Evolutionary conservation across 768 basidiomycete species (phyloP).

Genomic region (Boletus fagicola): DNA sequence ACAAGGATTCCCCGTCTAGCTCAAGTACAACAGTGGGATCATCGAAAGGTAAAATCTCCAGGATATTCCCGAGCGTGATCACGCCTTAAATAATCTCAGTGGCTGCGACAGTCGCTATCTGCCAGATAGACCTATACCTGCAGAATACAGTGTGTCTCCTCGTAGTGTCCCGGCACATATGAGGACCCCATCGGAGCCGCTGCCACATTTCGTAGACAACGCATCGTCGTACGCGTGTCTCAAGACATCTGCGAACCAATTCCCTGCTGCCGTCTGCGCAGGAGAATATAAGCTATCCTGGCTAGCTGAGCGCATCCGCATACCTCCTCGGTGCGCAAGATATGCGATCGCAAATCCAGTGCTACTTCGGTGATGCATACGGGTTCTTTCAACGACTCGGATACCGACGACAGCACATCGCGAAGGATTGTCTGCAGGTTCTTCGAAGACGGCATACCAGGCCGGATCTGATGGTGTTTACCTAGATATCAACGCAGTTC

Average conservation of each 20-base stretch:
- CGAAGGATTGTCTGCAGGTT: slow-evolving; percentile 57
- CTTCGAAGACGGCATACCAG: slow-evolving; percentile 55
- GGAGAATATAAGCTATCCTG: neutral
- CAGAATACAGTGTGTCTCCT: slow-evolving; percentile 82
- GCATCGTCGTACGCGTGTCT: slow-evolving; percentile 80
- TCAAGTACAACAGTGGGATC: slow-evolving; percentile 82
- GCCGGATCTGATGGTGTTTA: slow-evolving; percentile 59
- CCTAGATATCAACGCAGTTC: slow-evolving; percentile 40
- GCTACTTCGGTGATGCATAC: slow-evolving; percentile 67
- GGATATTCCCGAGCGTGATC: slow-evolving; percentile 80
- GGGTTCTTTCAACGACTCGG: slow-evolving; percentile 66
- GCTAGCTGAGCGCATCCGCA: slow-evolving; percentile 1
- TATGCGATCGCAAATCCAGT: slow-evolving; percentile 72
- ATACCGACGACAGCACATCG: slow-evolving; percentile 65
- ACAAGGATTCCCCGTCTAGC: slow-evolving; percentile 73
- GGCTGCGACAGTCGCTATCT: neutral
- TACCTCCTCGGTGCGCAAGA: slow-evolving; percentile 74
- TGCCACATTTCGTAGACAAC: slow-evolving; percentile 52
- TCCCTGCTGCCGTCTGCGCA: slow-evolving; percentile 60
- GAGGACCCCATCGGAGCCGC: slow-evolving; percentile 76
- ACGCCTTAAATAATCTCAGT: slow-evolving; percentile 43
- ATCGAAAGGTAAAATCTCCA: slow-evolving; percentile 88
- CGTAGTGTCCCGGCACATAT: slow-evolving; percentile 82
- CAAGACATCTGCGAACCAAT: slow-evolving; percentile 86
- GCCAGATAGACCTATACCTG: slow-evolving; percentile 46